Evolutionary conservation across 306 rosid genomes (phyloP).

Genomic region (Urtica urens): DNA sequence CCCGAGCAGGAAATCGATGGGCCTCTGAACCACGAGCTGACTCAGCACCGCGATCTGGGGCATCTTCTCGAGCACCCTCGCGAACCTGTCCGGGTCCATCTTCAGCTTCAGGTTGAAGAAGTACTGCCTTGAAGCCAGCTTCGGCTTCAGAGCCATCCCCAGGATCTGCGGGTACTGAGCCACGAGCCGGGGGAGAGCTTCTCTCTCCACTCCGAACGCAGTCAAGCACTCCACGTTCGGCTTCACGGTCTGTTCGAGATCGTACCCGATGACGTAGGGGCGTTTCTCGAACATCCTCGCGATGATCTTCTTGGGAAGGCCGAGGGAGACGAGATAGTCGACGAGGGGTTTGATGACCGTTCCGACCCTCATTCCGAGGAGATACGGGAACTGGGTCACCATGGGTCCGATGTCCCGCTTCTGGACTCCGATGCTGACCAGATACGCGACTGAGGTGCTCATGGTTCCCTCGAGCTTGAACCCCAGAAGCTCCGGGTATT

Average conservation of each 20-base stretch:
- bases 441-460: constrained; percentile 94
- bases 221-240: constrained; percentile 78
- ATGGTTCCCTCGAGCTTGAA: constrained; percentile 94
- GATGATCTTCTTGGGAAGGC: constrained; percentile 69
- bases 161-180: constrained; percentile 80
- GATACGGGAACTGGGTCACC: constrained; percentile 79
- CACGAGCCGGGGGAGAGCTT: constrained; percentile 44
- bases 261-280: constrained; percentile 66
- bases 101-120: constrained; percentile 83
- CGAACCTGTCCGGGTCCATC: constrained; percentile 77
- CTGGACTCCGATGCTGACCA: constrained; percentile 76
- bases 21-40: constrained; percentile 71
- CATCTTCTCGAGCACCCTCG: constrained; percentile 72
- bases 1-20: constrained; percentile 63
- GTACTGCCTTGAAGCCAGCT: constrained; percentile 69
- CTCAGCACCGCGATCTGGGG: constrained; percentile 85
- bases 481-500: constrained; percentile 87
- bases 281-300: constrained; percentile 88
- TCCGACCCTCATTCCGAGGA: constrained; percentile 94
- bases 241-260: constrained; percentile 65
- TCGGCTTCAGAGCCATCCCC: constrained; percentile 80
- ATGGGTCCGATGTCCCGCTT: constrained; percentile 93
- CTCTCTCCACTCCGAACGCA: constrained; percentile 67
- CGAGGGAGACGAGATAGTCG: constrained; percentile 56
- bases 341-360: constrained; percentile 67